Evolutionary conservation across 2,329 filamentous ascomycete genomes (phyloP), one percentile per base, ranked within the genome.

Genomic region (Shiraia bambusicola): DNA sequence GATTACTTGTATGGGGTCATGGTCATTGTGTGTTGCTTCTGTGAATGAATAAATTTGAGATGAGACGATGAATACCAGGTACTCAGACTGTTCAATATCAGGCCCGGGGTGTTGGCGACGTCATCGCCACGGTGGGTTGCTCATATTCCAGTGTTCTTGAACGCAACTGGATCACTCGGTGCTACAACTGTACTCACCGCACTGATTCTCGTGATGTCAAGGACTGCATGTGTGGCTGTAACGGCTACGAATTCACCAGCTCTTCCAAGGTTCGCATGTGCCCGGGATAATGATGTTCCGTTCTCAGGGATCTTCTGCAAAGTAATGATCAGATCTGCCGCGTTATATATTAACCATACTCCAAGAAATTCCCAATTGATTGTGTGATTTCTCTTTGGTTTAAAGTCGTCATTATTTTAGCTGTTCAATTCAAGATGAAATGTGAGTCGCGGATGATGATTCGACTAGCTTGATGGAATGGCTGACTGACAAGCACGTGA

Each of bases 1-100:
- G 67, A 5, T 19, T 58, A 4, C 52, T 69, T 30, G 69, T 66
- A 15, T 56, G 67, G 15, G n/a, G 44, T 65, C 38, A 67, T 69
- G 56, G 35, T 45, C 22, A 43, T 54, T 6, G 58, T 52, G 0
- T 53, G 59, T 22, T 47, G 32, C 30, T 51, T 47, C 22, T 44
- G 19, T 22, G 19, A 22, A 8, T 22, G n/a, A n/a, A n/a, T n/a
- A n/a, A n/a, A n/a, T n/a, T n/a, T n/a, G n/a, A n/a, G n/a, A n/a
- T n/a, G n/a, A n/a, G n/a, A n/a, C n/a, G n/a, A n/a, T n/a, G n/a
- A n/a, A n/a, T n/a, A n/a, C n/a, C n/a, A n/a, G n/a, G n/a, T 8
- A 22, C 19, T 22, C 4, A 22, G 4, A 22, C 19, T 5, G 8
- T 22, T 22, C 19, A 22, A n/a, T 8, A 22, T 22, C 19, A 22